Conservation (phyloP, 768 basidiomycete genomes). For the Roridomyces roridus region DNA sequence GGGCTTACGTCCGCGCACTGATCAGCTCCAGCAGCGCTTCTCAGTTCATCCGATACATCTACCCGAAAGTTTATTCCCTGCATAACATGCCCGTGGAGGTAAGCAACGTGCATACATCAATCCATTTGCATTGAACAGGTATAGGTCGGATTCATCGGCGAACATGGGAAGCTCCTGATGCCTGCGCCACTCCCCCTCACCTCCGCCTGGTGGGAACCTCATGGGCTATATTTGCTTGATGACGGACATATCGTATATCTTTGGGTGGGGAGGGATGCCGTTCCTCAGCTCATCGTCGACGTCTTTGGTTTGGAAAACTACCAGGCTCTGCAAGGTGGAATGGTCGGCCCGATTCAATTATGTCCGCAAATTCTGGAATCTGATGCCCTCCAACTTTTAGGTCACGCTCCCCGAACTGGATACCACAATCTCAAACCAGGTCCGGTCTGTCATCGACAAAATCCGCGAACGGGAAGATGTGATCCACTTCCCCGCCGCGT, state of each 20-base stretch:
- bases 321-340: slow-evolving; percentile 50
- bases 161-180: slow-evolving; percentile 48
- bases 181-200: slow-evolving; percentile 55
- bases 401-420: slow-evolving; percentile 53
- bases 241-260: slow-evolving; percentile 62
- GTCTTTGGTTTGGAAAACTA: slow-evolving; percentile 54
- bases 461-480: slow-evolving; percentile 52
- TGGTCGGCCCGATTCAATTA: slow-evolving; percentile 40
- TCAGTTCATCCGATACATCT: slow-evolving; percentile 54
- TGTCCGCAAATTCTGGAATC: too few relatives aligned
- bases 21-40: slow-evolving; percentile 52
- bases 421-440: slow-evolving; percentile 53
- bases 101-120: background rate
- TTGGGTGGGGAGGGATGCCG: slow-evolving; percentile 59
- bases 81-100: slow-evolving; percentile 53
- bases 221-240: slow-evolving; percentile 60
- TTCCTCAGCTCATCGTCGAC: slow-evolving; percentile 56
- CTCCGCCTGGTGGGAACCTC: slow-evolving; percentile 53
- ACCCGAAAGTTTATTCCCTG: slow-evolving; percentile 57
- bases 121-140: background rate
- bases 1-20: slow-evolving; percentile 54
- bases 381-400: slow-evolving; percentile 23
- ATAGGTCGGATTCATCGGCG: slow-evolving; percentile 22
- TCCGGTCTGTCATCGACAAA: slow-evolving; percentile 56
- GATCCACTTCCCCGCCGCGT: slow-evolving; percentile 53